Evolutionary conservation across 805 yeast species (phyloP).

Genomic region (Starmerella floris): DNA sequence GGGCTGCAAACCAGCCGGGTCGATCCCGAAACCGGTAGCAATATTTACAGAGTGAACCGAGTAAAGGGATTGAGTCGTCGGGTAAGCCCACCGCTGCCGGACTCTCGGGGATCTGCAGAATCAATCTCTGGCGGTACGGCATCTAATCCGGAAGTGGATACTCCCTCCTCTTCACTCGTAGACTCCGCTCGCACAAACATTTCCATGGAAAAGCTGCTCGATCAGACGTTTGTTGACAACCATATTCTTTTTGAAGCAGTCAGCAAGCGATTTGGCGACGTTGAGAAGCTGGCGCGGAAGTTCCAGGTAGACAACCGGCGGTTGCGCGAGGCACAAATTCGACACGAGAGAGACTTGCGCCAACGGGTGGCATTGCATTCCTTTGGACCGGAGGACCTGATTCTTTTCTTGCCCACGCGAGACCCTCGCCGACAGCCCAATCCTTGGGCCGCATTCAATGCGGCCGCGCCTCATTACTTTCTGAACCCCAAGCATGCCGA

Average conservation of each 20-base stretch:
- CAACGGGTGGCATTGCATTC: constrained; percentile 51
- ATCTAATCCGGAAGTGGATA: background rate
- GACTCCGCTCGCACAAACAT: constrained; percentile 25
- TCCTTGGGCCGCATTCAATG: constrained; percentile 93
- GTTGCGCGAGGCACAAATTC: constrained; percentile 30
- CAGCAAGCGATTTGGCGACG: constrained; percentile 69
- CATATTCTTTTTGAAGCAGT: constrained; percentile 35
- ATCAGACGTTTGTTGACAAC: constrained; percentile 29
- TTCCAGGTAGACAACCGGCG: constrained; percentile 57
- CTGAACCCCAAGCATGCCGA: constrained; percentile 37
- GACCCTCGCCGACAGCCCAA: constrained; percentile 31
- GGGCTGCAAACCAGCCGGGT: constrained; percentile 45
- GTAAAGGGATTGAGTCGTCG: constrained; percentile 37
- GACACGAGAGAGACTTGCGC: constrained; percentile 26
- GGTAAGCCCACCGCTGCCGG: background rate
- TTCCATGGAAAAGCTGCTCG: constrained; percentile 21
- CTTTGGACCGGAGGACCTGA: constrained; percentile 64
- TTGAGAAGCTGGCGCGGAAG: constrained; percentile 77
- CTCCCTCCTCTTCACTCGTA: background rate
- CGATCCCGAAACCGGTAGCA: constrained; percentile 10
- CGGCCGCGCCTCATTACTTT: constrained; percentile 76
- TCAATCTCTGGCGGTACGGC: background rate
- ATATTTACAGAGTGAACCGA: constrained; percentile 34
- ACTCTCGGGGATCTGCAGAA: background rate
- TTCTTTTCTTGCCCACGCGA: constrained; percentile 69